phyloP scores from a whole-genome alignment of 768 basidiomycete species.

The Lyophyllum atratum region DNA sequence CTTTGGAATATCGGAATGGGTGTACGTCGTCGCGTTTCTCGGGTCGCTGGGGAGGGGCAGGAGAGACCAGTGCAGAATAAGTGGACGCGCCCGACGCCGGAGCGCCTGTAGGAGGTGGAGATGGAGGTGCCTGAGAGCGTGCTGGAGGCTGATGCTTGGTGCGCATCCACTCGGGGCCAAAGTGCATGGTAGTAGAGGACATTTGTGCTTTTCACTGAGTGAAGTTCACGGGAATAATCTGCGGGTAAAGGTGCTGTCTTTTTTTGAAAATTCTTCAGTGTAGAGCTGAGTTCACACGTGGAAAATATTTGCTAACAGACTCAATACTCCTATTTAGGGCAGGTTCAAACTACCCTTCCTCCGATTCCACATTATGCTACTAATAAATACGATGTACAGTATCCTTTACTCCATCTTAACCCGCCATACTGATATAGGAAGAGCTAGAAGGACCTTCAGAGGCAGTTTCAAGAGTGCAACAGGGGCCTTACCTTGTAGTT shows the following conservation, averaged over 20 bases:
- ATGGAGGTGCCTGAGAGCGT: conserved; percentile 56
- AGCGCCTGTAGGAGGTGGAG: conserved; percentile 55
- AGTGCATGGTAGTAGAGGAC: conserved; percentile 78
- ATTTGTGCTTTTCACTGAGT: conserved; percentile 32
- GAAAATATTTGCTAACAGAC: conserved; percentile 34
- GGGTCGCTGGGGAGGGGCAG: conserved; percentile 45
- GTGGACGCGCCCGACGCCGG: conserved; percentile 56
- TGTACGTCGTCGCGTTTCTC: conserved; percentile 66
- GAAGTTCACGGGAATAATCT: conserved; percentile 20
- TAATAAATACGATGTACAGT: conserved; percentile 5
- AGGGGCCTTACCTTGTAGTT: conserved; percentile 72
- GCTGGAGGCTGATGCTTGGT: conserved; percentile 63
- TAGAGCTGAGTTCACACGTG: conserved; percentile 38
- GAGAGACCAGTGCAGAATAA: conserved; percentile 71
- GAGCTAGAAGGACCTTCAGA: conserved; percentile 39
- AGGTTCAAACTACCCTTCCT: conserved; percentile 22
- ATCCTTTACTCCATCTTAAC: conserved; percentile 45
- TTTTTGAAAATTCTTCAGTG: conserved; percentile 36
- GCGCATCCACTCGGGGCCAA: conserved; percentile 94
- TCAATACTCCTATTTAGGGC: conserved; percentile 38
- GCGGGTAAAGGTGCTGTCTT: conserved; percentile 20
- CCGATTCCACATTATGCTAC: background rate
- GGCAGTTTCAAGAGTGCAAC: background rate
- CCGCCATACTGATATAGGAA: conserved; percentile 75
- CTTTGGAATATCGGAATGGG: conserved; percentile 87